Base-by-base conservation (phyloP, 768 basidiomycete species). In the Lepiota brunneoincarnata region DNA sequence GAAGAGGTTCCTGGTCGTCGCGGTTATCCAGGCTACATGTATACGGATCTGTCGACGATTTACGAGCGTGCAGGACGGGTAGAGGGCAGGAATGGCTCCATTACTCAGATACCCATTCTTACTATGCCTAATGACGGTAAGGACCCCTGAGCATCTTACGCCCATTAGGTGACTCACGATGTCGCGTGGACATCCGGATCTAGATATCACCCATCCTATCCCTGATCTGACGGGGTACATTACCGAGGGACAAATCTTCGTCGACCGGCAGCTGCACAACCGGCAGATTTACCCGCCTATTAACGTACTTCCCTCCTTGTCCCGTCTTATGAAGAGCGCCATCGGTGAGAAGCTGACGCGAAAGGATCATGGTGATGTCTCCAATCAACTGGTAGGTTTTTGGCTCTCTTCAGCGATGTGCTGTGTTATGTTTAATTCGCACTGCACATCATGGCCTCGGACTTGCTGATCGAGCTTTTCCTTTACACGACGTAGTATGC, bases 191-290 rank as follows among this genome's bases (percentile, higher is more conserved):
- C 42, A n/a, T 54, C 44, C 41, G 31, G 36, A 56, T 58, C 58
- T 46, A 98, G 96, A 98, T 79, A 99, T 99, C 72, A 98, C 97
- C n/a, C 97, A 99, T 74, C 97, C 97, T 56, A 98, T 99, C 73
- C 96, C 96, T 66, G 96, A 98, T 83, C 79, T 98, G 71, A 98
- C 96, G 59, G 97, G 97, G 49, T 99, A 98, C 74, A 99, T 99
- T 71, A 95, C 95, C 47, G 96, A 98, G 79, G 97, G 97, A 47
- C 97, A 99, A 75, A 97, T 99, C 75, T 96, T 88, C 70, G 91
- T 99, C 66, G 97, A 99, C 78, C 88, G 97, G 59, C 93, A 97
- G 70, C 76, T 99, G 69, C 80, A 97, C 81, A 98, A 99, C 77
- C 79, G 89, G 64, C 93, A 94, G 71, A 95, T 98, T 68, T 98